Evolutionary conservation across 2,329 filamentous ascomycete species (phyloP).

Genomic region (Calonectria multiphialidica): DNA sequence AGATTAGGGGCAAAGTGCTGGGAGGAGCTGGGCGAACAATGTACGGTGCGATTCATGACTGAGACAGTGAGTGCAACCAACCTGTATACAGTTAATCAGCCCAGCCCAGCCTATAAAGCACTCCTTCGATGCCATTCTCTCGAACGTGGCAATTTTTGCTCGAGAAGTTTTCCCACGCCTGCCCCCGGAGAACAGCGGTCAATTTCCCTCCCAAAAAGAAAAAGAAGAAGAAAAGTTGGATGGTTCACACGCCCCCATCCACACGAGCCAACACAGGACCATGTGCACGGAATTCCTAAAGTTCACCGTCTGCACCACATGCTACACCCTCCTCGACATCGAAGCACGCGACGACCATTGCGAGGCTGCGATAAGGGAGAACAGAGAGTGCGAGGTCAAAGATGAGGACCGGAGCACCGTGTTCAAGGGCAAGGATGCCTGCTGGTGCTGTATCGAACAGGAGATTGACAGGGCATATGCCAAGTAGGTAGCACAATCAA

Average conservation of each 20-base stretch:
- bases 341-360: neutral
- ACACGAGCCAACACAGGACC: neutral
- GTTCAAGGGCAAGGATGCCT: neutral
- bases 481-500: neutral
- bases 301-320: neutral
- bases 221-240: neutral
- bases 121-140: neutral
- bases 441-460: neutral
- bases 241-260: neutral
- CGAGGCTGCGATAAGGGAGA: neutral
- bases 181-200: neutral
- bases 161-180: neutral
- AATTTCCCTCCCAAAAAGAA: neutral
- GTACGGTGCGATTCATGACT: neutral
- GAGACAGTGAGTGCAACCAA: neutral
- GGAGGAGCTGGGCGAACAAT: neutral
- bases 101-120: neutral
- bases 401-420: neutral
- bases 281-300: neutral
- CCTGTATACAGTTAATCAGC: neutral
- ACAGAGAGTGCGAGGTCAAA: neutral
- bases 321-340: constrained; percentile 1
- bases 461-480: neutral
- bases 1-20: neutral
- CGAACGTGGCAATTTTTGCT: neutral